Evolutionary conservation across 1,284 basidiomycete species (phyloP).

Genomic region (Puccinia coronata): DNA sequence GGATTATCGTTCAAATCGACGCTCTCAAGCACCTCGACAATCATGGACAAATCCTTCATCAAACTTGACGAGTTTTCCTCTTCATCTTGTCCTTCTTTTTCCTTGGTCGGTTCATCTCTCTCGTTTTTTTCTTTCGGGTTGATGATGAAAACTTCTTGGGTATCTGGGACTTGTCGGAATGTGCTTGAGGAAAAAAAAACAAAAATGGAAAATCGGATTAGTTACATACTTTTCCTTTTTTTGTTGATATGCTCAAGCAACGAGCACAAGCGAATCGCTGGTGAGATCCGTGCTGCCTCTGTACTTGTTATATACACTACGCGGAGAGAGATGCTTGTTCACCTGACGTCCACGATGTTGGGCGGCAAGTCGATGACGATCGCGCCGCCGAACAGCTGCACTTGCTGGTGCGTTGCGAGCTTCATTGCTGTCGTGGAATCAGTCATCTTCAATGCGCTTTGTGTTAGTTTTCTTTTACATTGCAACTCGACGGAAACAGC

Average conservation of each 20-base stretch:
- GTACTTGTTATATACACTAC: too few species aligned
- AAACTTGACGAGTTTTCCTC: too few species aligned
- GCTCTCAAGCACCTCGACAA: constrained; percentile 80
- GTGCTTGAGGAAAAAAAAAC: constrained; percentile 63
- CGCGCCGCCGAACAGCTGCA: constrained; percentile 68
- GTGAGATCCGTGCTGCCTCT: too few species aligned
- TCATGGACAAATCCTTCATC: constrained; percentile 66
- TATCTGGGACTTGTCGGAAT: constrained; percentile 91
- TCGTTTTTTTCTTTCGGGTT: constrained; percentile 63
- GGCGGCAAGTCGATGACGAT: constrained; percentile 69
- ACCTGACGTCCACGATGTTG: constrained; percentile 81
- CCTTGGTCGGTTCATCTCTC: too few species aligned
- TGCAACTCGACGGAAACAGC: too few species aligned
- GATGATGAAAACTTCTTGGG: constrained; percentile 88
- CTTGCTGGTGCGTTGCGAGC: too few species aligned
- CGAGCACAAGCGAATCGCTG: too few species aligned
- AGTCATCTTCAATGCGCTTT: too few species aligned
- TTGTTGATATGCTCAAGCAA: neutral
- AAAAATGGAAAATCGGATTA: neutral
- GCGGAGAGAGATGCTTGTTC: too few species aligned
- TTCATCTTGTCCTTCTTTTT: neutral
- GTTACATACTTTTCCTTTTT: neutral
- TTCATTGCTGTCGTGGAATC: neutral
- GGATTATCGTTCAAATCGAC: constrained; percentile 62
- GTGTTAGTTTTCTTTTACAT: too few species aligned